Evolutionary conservation across 352 stramenopile genomes (phyloP).

Genomic region (Albugo laibachii): DNA sequence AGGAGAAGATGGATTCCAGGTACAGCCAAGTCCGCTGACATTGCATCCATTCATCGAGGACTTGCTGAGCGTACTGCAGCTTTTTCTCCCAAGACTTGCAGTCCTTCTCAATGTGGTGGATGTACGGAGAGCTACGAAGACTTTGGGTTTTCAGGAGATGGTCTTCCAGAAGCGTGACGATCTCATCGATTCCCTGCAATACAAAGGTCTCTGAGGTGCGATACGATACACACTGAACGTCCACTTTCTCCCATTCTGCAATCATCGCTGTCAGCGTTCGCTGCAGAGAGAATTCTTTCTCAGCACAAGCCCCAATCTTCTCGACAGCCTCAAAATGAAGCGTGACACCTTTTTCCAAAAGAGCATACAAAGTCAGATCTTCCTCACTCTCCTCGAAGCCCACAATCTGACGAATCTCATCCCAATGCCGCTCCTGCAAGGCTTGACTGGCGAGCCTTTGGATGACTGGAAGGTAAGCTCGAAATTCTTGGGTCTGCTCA

Average conservation of each 20-base stretch:
- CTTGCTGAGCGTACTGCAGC: conserved; percentile 71
- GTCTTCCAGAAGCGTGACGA: conserved; percentile 84
- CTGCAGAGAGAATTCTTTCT: conserved; percentile 91
- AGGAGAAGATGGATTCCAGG: conserved; percentile 90
- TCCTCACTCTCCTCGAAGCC: conserved; percentile 75
- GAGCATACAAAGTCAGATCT: conserved; percentile 60
- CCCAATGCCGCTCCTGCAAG: conserved; percentile 86
- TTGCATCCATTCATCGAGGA: conserved; percentile 89
- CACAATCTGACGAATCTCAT: conserved; percentile 74
- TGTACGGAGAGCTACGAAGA: conserved; percentile 88
- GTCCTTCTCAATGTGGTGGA: conserved; percentile 86
- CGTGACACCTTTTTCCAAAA: conserved; percentile 67
- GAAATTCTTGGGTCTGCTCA: conserved; percentile 84
- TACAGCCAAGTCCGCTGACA: conserved; percentile 92
- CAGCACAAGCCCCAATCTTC: conserved; percentile 78
- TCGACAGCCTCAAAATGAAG: conserved; percentile 82
- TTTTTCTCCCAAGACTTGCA: conserved; percentile 81
- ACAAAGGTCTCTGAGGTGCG: conserved; percentile 86
- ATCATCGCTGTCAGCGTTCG: conserved; percentile 88
- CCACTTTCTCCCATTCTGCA: conserved; percentile 84
- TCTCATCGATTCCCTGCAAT: conserved; percentile 72
- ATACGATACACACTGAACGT: conserved; percentile 86
- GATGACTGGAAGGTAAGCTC: conserved; percentile 83
- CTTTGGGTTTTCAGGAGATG: conserved; percentile 91
- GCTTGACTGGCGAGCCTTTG: conserved; percentile 81